Base-by-base conservation (phyloP, 2,329 filamentous ascomycete genomes). In the Colletotrichum agaves region DNA sequence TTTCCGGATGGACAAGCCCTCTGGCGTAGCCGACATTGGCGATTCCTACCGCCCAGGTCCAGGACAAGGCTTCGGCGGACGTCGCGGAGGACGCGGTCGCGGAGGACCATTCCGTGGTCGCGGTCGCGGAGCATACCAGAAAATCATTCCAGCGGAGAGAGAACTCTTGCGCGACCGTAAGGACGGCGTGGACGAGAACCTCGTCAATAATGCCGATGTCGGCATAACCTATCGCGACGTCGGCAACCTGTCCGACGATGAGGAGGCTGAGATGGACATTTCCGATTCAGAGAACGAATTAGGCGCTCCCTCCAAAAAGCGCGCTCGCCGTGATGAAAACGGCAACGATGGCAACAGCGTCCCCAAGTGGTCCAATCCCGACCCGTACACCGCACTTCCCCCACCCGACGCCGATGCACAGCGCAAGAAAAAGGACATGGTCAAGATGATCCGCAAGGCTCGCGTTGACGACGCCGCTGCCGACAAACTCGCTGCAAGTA, bases 301-400 rank as follows among this genome's bases (percentile, higher is more conserved):
- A 70, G 63, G 73, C 72, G 71, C 75, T 74, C 82, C 82, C 12
- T 78, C 77, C 3, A 75, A 73, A 55, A 86, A 86, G 73, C 82
- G 83, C 11, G 75, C 75, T 3, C 81, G 82, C 10, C 76, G 73
- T 4, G 58, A 73, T 10, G 72, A 72, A 2, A 69, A 76, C 4
- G 70, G 74, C 15, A 75, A 80, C n/a, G 74, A 78, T 21, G 82
- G 79, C 69, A 75, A 83, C 61, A 80, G 82, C 13, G 79, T 77
- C 5, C 93, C 94, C 3, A 94, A 92, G 77, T 98, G 95, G 95
- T 97, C 94, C 4, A 98, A 98, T 73, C 94, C 95, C 3, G 95
- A 98, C 76, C 94, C 94, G 0, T 98, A 98, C 78, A 97, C 93
- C 5, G 92, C 89, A 2, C 83, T 97, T 10, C 95, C 95, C 8